Evolutionary conservation across 192 early-diverging fungal species (phyloP).

Genomic region (Kickxella alabastrina): DNA sequence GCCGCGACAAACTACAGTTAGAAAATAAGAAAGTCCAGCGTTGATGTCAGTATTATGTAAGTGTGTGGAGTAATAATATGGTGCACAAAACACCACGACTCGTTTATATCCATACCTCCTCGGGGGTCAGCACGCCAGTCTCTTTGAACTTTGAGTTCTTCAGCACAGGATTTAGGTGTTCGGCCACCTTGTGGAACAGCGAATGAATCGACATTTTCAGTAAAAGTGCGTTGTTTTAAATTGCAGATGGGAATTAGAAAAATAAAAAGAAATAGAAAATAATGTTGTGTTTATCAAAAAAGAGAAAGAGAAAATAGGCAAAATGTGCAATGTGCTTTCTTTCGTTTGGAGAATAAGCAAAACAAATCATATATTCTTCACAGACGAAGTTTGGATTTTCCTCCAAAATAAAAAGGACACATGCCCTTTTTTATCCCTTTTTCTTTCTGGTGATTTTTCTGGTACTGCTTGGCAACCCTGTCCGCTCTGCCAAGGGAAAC

Average conservation of each 20-base stretch:
- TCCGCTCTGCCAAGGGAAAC: too few species aligned
- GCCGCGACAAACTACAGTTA: slow-evolving; percentile 79
- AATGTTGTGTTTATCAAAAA: background rate
- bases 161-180: slow-evolving; percentile 90
- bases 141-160: slow-evolving; percentile 95
- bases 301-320: too few species aligned
- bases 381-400: too few species aligned
- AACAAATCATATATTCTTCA: too few species aligned
- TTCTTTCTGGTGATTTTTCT: background rate
- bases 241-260: background rate
- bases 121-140: slow-evolving; percentile 91
- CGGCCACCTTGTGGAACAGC: slow-evolving; percentile 69
- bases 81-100: background rate
- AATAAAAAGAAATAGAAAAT: background rate
- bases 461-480: too few species aligned
- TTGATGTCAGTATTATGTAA: too few species aligned
- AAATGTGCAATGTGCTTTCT: too few species aligned
- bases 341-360: too few species aligned
- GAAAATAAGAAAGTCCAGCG: slow-evolving; percentile 4
- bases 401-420: background rate
- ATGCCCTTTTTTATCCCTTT: background rate
- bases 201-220: slow-evolving; percentile 56
- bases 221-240: background rate
- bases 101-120: slow-evolving; percentile 64
- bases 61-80: too few species aligned